Evolutionary conservation across 202 grass and related monocot species (phyloP).

Genomic region (Hordeum pubiflorum): DNA sequence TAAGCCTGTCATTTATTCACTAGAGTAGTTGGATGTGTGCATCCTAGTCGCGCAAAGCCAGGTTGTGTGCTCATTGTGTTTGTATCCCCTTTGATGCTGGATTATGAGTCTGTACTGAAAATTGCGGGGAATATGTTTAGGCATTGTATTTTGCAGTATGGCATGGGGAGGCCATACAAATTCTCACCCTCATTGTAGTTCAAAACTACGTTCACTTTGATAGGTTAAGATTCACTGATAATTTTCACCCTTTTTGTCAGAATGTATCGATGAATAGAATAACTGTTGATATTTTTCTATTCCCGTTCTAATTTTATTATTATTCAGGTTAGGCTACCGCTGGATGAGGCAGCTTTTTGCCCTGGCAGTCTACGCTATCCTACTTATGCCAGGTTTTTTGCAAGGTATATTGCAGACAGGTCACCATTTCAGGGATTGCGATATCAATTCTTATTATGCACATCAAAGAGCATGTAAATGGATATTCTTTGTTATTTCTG

Average conservation of each 20-base stretch:
- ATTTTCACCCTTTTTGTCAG: not conserved
- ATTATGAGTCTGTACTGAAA: not conserved
- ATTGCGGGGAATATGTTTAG: not conserved
- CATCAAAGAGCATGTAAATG: constrained; percentile 4
- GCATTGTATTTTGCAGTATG: not conserved
- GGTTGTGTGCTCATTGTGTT: no score
- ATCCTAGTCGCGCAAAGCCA: no score
- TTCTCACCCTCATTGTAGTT: not conserved
- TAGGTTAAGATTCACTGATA: not conserved
- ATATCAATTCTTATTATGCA: not conserved
- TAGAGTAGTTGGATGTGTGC: not conserved
- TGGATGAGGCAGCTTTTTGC: constrained; percentile 86
- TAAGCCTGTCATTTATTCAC: not conserved
- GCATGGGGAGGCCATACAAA: not conserved
- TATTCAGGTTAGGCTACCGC: constrained; percentile 84
- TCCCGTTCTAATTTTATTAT: constrained; percentile 13
- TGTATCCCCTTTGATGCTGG: no score
- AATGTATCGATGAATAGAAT: not conserved
- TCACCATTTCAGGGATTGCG: not conserved
- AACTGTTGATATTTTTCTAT: not conserved
- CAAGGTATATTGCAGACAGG: constrained; percentile 50
- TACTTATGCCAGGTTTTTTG: constrained; percentile 90
- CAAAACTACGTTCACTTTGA: not conserved
- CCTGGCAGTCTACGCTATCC: constrained; percentile 67
- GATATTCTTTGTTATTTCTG: not conserved